Conservation (phyloP, 768 basidiomycete genomes). For the Serendipita sp. region DNA sequence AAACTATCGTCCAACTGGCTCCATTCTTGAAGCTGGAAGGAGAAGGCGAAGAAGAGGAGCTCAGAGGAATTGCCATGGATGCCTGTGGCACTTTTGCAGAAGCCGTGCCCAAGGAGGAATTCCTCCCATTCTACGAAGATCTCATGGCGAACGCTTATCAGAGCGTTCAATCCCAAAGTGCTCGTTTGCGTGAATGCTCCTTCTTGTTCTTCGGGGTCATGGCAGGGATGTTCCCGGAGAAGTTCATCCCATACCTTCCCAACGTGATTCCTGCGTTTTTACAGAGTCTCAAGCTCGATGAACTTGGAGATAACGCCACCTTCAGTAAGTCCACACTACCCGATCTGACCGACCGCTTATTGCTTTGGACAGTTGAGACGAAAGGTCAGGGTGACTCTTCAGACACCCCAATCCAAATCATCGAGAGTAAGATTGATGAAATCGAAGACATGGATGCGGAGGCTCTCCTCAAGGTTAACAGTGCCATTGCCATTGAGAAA, state of each 20-base stretch:
- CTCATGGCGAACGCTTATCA: slow-evolving; percentile 93
- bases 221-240: slow-evolving; percentile 90
- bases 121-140: slow-evolving; percentile 89
- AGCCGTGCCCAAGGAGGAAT: slow-evolving; percentile 84
- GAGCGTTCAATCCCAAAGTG: slow-evolving; percentile 63
- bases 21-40: slow-evolving; percentile 74
- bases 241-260: slow-evolving; percentile 77
- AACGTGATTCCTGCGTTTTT: slow-evolving; percentile 77
- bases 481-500: slow-evolving; percentile 95
- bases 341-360: background rate
- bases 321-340: slow-evolving; percentile 7
- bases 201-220: slow-evolving; percentile 98
- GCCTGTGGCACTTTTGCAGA: slow-evolving; percentile 98
- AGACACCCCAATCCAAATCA: slow-evolving; percentile 48
- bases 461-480: slow-evolving; percentile 83
- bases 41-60: slow-evolving; percentile 83
- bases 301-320: slow-evolving; percentile 56
- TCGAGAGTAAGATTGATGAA: slow-evolving; percentile 56
- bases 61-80: slow-evolving; percentile 96
- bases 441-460: slow-evolving; percentile 48
- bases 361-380: slow-evolving; percentile 10
- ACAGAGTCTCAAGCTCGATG: slow-evolving; percentile 64
- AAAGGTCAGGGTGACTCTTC: slow-evolving; percentile 54
- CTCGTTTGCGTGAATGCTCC: slow-evolving; percentile 81
- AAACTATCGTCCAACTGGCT: slow-evolving; percentile 74